Evolutionary conservation across 2,329 filamentous ascomycete genomes (phyloP).

Genomic region (Fusarium sp.): DNA sequence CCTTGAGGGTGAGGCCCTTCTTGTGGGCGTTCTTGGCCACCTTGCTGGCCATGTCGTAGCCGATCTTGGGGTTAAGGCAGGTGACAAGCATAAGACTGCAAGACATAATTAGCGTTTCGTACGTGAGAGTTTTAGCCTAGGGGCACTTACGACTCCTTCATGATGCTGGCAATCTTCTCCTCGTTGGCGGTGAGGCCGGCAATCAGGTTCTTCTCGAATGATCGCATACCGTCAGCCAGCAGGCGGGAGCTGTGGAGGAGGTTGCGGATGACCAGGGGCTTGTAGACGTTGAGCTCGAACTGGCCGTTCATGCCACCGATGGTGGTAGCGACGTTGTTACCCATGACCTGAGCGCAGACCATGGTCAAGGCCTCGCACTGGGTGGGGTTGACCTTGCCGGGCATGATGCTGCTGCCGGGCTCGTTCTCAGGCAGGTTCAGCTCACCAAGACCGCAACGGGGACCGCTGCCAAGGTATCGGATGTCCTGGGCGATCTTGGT

Average conservation of each 20-base stretch:
- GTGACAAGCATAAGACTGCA: slow-evolving; percentile 95
- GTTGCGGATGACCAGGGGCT: slow-evolving; percentile 95
- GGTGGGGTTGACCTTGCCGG: slow-evolving; percentile 98
- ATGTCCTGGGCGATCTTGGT: slow-evolving; percentile 99
- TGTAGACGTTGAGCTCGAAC: slow-evolving; percentile 99
- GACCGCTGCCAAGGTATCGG: slow-evolving; percentile 94
- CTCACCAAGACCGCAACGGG: slow-evolving; percentile 95
- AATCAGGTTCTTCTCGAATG: slow-evolving; percentile 94
- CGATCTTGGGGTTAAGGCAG: slow-evolving; percentile 96
- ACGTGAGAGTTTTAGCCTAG: background rate
- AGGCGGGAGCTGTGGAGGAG: slow-evolving; percentile 92
- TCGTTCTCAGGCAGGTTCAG: slow-evolving; percentile 96
- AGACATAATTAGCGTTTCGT: slow-evolving; percentile 22
- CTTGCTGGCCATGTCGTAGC: slow-evolving; percentile 97
- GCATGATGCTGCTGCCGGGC: slow-evolving; percentile 98
- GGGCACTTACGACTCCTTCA: slow-evolving; percentile 87
- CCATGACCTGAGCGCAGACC: slow-evolving; percentile 97
- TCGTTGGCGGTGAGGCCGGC: slow-evolving; percentile 91
- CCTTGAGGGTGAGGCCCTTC: slow-evolving; percentile 93
- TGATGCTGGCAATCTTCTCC: slow-evolving; percentile 86
- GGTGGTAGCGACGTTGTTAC: slow-evolving; percentile 93
- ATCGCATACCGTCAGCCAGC: slow-evolving; percentile 90
- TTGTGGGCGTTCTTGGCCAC: slow-evolving; percentile 99
- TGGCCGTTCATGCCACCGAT: slow-evolving; percentile 97
- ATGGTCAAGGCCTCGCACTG: slow-evolving; percentile 98